Base-by-base conservation (phyloP, 306 rosid species). In the Betula pendula region DNA sequence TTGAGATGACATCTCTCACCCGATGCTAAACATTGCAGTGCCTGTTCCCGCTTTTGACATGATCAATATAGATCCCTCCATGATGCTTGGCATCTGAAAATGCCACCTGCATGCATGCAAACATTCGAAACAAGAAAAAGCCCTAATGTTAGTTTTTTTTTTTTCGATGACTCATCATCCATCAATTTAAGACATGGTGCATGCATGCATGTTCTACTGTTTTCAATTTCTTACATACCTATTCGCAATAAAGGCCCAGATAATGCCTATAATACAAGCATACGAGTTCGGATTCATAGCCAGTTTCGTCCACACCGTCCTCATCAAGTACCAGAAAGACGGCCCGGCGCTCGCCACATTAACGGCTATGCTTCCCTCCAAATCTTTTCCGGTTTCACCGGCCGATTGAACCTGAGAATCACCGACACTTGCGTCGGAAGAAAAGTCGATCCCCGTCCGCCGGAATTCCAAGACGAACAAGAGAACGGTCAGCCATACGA, bases 1-100 rank as follows among this genome's bases (percentile, higher is more conserved):
- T 1, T 62, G 19, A 35, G 60, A 43, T 3, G 5, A 35, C 5
- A 38, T 38, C 8, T 69, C 91, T 87, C 79, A 92, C 99, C 99
- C 99, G 2, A 95, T 89, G 58, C 94, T 88, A 80, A 95, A 95
- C 99, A 95, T 95, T 84, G 97, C 97, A 52, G 99, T 90, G 60
- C 99, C 99, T 0, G 71, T 89, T 27, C 97, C 99, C 16, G 99
- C 92, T 81, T 38, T 92, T 13, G 99, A 92, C 97, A 95, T 90
- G 81, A 95, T 95, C 51, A 75, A 50, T 71, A 95, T 80, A 20
- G 94, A 95, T 2, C 91, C 97, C 27, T 92, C 97, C 40, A 95
- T 55, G 67, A 95, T 87, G 87, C 85, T 81, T 15, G 97, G 99
- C 86, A 92, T 79, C 79, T 87, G 75, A 78, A 95, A 68, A 75